Evolutionary conservation across 2,329 filamentous ascomycete species (phyloP).

Genomic region (Onygenales sp.): DNA sequence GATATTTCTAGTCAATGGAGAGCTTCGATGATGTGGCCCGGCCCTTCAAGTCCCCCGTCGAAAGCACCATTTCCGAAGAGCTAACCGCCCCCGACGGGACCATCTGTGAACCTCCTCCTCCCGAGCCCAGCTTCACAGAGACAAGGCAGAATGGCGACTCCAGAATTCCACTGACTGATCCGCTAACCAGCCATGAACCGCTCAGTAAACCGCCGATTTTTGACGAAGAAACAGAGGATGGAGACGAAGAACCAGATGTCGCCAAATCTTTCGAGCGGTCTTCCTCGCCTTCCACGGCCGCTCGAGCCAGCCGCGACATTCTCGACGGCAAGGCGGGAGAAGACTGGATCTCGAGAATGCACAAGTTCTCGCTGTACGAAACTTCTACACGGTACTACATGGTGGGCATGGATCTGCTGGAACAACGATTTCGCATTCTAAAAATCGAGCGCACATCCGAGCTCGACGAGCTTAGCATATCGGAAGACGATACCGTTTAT

Average conservation of each 20-base stretch:
- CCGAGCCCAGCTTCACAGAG: not conserved
- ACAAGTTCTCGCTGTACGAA: slow-evolving; percentile 96
- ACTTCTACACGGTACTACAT: slow-evolving; percentile 90
- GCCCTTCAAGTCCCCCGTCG: slow-evolving; percentile 17
- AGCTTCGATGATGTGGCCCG: slow-evolving; percentile 29
- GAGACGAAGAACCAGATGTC: slow-evolving; percentile 35
- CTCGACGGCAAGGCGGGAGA: slow-evolving; percentile 22
- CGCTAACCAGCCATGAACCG: not conserved
- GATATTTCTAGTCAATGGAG: slow-evolving; percentile 21
- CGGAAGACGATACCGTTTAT: slow-evolving; percentile 92
- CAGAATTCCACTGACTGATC: not conserved
- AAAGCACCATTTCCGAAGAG: slow-evolving; percentile 14
- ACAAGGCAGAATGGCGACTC: not conserved
- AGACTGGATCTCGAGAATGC: slow-evolving; percentile 57
- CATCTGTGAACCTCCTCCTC: slow-evolving; percentile 5
- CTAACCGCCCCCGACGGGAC: slow-evolving; percentile 14
- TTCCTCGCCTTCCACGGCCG: slow-evolving; percentile 25
- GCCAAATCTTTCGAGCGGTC: slow-evolving; percentile 37
- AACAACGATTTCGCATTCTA: slow-evolving; percentile 78
- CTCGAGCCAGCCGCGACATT: slow-evolving; percentile 29
- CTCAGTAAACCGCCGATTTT: slow-evolving; percentile 17
- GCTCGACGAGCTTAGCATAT: slow-evolving; percentile 67
- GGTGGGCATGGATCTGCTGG: slow-evolving; percentile 82
- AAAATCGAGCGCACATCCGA: slow-evolving; percentile 90
- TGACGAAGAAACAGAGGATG: slow-evolving; percentile 26